Evolutionary conservation across 2,329 filamentous ascomycete genomes (phyloP), one percentile per base, ranked within the genome.

Genomic region (Exophiala bonariae): DNA sequence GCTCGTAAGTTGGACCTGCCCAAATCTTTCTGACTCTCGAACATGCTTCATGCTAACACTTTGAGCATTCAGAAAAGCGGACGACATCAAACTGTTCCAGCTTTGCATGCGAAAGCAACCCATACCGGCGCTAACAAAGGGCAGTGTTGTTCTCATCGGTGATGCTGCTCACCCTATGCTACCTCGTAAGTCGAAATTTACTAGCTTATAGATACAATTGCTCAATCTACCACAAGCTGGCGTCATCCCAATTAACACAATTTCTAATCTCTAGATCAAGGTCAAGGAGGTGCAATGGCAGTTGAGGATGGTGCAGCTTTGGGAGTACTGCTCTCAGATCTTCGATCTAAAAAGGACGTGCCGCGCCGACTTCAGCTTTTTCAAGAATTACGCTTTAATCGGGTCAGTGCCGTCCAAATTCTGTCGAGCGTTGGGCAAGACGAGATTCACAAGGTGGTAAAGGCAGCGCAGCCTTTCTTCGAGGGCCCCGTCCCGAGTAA

Each of bases 291-390:
- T 8, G 82, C 68, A 0, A 72, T 79, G 48, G 83, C 84, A 0
- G 85, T 87, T 36, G 83, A 88, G 60, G 85, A 88, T 52, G 82
- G 77, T 0, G 79, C 77, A 0, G 75, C 81, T 0, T 61, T 87
- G 1, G 76, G 73, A 1, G 75, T 77, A 2, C 49, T 63, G 0
- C 52, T 71, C 7, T 41, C 58, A 2, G 50, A 56, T n/a, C 57
- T 59, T 2, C 41, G 19, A 2, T 41, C 44, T 30, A 47, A 47
- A 26, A 18, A 47, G 8, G 44, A 47, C 18, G 33, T 40, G 17
- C 52, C 3, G n/a, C 26, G 42, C 9, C 49, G 55, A 3, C 44
- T 60, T 23, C 33, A 47, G 3, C 26, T 59, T 3, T 61, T 60
- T 42, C 49, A 61, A 42, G 17, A 46, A 16, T 11, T 55, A 20